A percentile compares a stretch with the other conserved stretches of the same genome.
Evolutionary conservation across 768 basidiomycete genomes (phyloP).

Genomic region (Auriscalpium microsporum): DNA sequence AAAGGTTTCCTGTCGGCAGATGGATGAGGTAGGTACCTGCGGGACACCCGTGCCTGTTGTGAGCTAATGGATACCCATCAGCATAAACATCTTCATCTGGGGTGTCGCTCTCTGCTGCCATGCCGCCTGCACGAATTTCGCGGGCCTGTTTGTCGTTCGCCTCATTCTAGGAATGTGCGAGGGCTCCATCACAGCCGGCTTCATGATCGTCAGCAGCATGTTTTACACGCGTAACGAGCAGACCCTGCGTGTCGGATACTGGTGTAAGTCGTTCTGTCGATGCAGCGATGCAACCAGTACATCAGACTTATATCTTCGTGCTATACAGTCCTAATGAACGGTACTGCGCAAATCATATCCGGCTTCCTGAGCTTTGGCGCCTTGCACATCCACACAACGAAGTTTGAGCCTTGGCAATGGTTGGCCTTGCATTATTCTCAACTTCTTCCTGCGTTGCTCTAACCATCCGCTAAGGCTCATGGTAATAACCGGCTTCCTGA

Average conservation of each 20-base stretch:
- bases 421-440: conserved; percentile 11
- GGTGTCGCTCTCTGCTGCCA: conserved; percentile 49
- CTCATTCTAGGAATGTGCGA: conserved; percentile 68
- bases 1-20: conserved; percentile 67
- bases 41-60: not conserved
- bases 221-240: conserved; percentile 70
- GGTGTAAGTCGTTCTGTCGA: conserved; percentile 43
- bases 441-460: conserved; percentile 7
- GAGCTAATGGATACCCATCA: conserved; percentile 16
- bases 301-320: not conserved
- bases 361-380: conserved; percentile 63
- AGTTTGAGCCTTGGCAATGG: conserved; percentile 73
- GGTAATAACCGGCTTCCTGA: conserved; percentile 58
- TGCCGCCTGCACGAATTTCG: conserved; percentile 66
- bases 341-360: conserved; percentile 65
- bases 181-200: conserved; percentile 63
- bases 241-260: conserved; percentile 62
- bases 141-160: conserved; percentile 52
- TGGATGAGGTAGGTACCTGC: conserved; percentile 56
- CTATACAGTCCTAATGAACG: conserved; percentile 61
- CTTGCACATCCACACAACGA: conserved; percentile 47
- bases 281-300: not conserved
- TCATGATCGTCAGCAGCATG: conserved; percentile 71
- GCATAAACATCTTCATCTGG: conserved; percentile 63
- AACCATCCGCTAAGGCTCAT: conserved; percentile 41